Percentiles rank a stretch among this genome's conserved stretches.
Conservation (phyloP, 2,329 filamentous ascomycete genomes). For the Chrysoporthe deuterocubensis region DNA sequence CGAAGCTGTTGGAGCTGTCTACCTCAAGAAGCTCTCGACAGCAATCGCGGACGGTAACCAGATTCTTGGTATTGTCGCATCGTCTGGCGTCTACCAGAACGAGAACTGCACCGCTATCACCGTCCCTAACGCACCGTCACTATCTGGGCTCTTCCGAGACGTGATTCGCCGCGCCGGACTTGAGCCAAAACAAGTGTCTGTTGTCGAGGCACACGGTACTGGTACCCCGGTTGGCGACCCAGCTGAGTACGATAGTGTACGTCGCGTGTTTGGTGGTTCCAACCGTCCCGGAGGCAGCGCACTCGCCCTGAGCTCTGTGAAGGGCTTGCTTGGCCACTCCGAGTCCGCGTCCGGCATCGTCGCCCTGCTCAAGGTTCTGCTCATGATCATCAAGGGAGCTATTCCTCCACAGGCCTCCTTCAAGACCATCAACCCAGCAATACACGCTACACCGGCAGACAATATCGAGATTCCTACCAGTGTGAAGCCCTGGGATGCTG, state of each 20-base stretch:
- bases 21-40: slow-evolving; percentile 51
- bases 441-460: slow-evolving; percentile 31
- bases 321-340: slow-evolving; percentile 17
- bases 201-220: slow-evolving; percentile 48
- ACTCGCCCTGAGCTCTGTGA: slow-evolving; percentile 12
- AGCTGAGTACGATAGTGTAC: slow-evolving; percentile 38
- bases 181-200: slow-evolving; percentile 33
- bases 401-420: slow-evolving; percentile 43
- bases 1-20: slow-evolving; percentile 49
- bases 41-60: slow-evolving; percentile 53
- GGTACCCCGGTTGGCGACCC: slow-evolving; percentile 48
- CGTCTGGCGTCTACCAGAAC: slow-evolving; percentile 46
- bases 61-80: slow-evolving; percentile 45
- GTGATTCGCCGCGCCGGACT: slow-evolving; percentile 36
- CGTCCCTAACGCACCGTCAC: slow-evolving; percentile 34
- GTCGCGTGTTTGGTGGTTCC: slow-evolving; percentile 34
- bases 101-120: slow-evolving; percentile 39
- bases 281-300: background rate
- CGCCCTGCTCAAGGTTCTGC: slow-evolving; percentile 39
- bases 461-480: slow-evolving; percentile 32
- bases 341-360: slow-evolving; percentile 12
- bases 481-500: slow-evolving; percentile 31
- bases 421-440: slow-evolving; percentile 27
- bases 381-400: slow-evolving; percentile 34
- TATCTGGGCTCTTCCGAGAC: slow-evolving; percentile 37